These are phyloP conservation scores for Solanum pennellii DNA, from an alignment of 257 asterid genomes.

Conservation along the genomic window DNA sequence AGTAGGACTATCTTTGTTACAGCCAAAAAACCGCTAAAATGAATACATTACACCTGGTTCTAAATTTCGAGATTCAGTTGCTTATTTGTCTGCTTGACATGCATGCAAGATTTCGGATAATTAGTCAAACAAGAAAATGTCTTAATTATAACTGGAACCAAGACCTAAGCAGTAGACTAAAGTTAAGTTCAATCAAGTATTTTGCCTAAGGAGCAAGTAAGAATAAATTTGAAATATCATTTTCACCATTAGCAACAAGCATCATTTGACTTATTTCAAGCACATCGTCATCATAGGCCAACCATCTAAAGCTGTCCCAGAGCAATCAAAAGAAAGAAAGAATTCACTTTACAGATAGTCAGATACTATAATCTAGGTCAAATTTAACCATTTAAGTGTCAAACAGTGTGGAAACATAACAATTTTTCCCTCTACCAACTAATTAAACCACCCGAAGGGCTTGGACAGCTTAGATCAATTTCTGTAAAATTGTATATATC, in stretches of 20 bases:
- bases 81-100: neutral
- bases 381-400: neutral
- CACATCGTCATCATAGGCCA: neutral
- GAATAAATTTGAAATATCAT: neutral
- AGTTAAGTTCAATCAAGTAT: neutral
- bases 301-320: neutral
- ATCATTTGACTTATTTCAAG: neutral
- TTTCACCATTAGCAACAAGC: neutral
- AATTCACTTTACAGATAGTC: neutral
- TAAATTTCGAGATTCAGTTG: neutral
- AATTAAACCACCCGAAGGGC: neutral
- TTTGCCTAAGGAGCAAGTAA: neutral
- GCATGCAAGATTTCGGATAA: neutral
- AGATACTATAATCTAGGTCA: neutral
- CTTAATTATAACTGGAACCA: neutral
- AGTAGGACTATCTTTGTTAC: neutral
- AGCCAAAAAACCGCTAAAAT: neutral
- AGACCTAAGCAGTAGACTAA: neutral
- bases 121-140: neutral
- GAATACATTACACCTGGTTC: neutral
- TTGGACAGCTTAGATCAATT: neutral
- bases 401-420: neutral
- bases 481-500: neutral
- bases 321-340: neutral
- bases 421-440: neutral